phyloP scores from a whole-genome alignment of 352 stramenopile species.

The Pythium oligandrum region DNA sequence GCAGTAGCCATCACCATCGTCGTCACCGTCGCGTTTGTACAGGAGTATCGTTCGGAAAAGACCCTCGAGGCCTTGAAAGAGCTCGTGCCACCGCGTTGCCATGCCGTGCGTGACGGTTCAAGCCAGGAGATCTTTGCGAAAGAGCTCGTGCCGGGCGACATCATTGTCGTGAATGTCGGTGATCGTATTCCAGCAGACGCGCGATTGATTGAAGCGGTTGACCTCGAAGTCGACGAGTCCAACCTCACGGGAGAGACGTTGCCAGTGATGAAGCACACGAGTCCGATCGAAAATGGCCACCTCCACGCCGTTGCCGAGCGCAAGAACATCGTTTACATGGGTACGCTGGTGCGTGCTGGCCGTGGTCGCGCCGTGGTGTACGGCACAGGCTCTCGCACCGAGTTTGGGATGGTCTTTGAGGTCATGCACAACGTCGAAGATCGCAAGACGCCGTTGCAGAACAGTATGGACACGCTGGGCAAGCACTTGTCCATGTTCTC shows the following conservation, averaged over 20 bases:
- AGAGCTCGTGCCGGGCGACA: conserved; percentile 78
- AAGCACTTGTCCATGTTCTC: conserved; percentile 93
- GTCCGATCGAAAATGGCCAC: conserved; percentile 54
- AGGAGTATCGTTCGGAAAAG: conserved; percentile 86
- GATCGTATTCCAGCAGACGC: conserved; percentile 93
- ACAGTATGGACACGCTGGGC: conserved; percentile 95
- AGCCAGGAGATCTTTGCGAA: conserved; percentile 64
- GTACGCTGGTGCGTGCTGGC: conserved; percentile 92
- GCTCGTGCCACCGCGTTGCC: conserved; percentile 70
- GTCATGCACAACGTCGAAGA: conserved; percentile 92
- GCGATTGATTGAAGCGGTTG: conserved; percentile 84
- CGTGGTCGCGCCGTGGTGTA: conserved; percentile 92
- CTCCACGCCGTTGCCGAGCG: conserved; percentile 69
- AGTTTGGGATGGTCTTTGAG: conserved; percentile 95
- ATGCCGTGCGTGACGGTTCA: conserved; percentile 50
- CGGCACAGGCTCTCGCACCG: conserved; percentile 90
- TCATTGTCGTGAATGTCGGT: conserved; percentile 88
- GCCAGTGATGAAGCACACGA: conserved; percentile 75
- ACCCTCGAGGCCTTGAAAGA: conserved; percentile 81
- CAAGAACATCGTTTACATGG: conserved; percentile 96
- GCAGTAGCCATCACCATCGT: conserved; percentile 95
- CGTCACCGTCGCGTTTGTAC: conserved; percentile 94
- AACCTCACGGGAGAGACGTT: conserved; percentile 93
- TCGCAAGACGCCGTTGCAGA: conserved; percentile 92
- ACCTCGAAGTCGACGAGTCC: conserved; percentile 91